These are phyloP conservation scores for Botrytis byssoidea DNA, from an alignment of 2,329 filamentous ascomycete species.

Conservation along the genomic window DNA sequence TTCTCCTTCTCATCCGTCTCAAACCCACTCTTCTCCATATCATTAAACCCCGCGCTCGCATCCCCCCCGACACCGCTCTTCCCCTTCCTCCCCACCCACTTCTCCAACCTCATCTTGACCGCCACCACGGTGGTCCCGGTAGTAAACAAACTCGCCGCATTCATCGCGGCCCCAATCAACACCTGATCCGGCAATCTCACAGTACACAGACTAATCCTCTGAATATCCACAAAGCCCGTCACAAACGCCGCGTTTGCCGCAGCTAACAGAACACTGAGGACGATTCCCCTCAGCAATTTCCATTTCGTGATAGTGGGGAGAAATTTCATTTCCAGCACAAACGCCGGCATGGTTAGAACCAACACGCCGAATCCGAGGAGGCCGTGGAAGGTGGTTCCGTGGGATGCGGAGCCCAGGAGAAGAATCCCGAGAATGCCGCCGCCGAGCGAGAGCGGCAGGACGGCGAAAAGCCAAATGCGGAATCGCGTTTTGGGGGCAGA, in stretches of 20 bases:
- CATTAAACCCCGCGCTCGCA: neutral
- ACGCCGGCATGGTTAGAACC: neutral
- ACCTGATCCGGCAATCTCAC: conserved; percentile 11
- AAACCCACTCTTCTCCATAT: conserved; percentile 7
- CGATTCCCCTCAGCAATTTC: neutral
- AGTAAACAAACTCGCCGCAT: neutral
- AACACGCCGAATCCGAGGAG: neutral
- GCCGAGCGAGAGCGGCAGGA: neutral
- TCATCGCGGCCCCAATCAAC: neutral
- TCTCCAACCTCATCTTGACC: neutral
- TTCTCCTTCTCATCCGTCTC: neutral
- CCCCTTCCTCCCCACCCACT: neutral
- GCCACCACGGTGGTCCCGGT: neutral
- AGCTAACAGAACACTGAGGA: neutral
- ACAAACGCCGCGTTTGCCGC: neutral
- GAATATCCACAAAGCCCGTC: conserved; percentile 10
- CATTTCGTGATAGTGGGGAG: neutral
- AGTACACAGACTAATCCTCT: conserved; percentile 15
- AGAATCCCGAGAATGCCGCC: neutral
- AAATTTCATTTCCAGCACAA: conserved; percentile 13
- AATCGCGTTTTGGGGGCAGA: neutral
- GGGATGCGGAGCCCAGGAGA: neutral
- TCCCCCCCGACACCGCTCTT: neutral
- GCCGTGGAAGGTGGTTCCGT: neutral
- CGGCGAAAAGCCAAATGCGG: conserved; percentile 6